These are phyloP conservation scores for Boletus sp. DNA, from an alignment of 768 basidiomycete genomes.

Conservation along the genomic window DNA sequence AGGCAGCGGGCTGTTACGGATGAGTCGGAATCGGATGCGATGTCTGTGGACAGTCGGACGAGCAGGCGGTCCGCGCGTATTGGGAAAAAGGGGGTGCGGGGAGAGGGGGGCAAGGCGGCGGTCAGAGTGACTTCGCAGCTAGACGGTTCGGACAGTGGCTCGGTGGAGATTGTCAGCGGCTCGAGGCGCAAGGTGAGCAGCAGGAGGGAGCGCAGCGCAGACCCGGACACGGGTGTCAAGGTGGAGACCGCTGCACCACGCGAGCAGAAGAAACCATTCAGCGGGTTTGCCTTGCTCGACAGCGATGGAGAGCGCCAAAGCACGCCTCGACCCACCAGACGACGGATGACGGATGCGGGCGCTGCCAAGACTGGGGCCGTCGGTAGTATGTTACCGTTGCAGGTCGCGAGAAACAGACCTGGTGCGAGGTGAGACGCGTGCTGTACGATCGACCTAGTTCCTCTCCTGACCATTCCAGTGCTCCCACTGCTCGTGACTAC, in stretches of 20 bases:
- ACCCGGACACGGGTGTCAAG: neutral
- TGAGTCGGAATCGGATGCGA: slow-evolving; percentile 27
- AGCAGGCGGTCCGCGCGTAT: slow-evolving; percentile 9
- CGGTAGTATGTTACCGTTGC: slow-evolving; percentile 14
- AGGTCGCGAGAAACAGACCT: slow-evolving; percentile 14
- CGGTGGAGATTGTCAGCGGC: neutral
- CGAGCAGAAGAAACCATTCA: slow-evolving; percentile 1
- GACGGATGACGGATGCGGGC: neutral
- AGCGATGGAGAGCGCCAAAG: slow-evolving; percentile 15
- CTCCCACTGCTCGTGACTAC: slow-evolving; percentile 6
- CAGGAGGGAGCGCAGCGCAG: neutral
- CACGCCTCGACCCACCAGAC: slow-evolving; percentile 26
- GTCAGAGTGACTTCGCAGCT: neutral
- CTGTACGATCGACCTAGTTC: neutral
- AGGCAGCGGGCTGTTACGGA: neutral
- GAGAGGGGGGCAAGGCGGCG: neutral
- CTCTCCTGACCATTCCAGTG: slow-evolving; percentile 2
- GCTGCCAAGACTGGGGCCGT: neutral
- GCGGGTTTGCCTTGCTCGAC: neutral
- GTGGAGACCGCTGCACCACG: neutral
- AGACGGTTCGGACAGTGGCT: slow-evolving; percentile 5
- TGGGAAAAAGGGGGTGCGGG: neutral
- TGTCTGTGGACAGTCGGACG: slow-evolving; percentile 27
- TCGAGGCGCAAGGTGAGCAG: neutral
- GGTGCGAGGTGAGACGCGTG: slow-evolving; percentile 13